Evolutionary conservation across 176 grass and related monocot genomes (phyloP), one percentile per base, ranked within the genome.

Genomic region (Miscanthus lutarioriparius): DNA sequence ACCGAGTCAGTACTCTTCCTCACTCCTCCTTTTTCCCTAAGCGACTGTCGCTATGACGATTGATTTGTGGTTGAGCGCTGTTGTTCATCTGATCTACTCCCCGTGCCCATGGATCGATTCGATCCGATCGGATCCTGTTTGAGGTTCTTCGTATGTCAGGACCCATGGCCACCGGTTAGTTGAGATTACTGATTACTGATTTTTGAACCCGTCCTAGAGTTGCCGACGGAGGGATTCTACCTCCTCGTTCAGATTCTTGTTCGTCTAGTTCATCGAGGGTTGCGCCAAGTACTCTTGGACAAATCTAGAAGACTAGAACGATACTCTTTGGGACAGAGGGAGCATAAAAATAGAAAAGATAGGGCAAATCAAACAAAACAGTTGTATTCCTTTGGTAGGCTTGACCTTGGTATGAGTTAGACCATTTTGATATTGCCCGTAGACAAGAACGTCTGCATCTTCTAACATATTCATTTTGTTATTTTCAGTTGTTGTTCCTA

Each of bases 321-420:
- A 23, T 59, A 59, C 20, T 23, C 54, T n/a, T 59, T 59, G 54
- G 22, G 22, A 23, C 54, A 59, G 20, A 59, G 20, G 54, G 22
- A 59, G 54, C 54, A 51, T 19, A 28, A 64, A 48, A 45, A 30
- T 14, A 27, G 70, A 79, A 30, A 79, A 66, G 56, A 82, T 58
- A 64, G 41, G 33, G 77, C 20, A 68, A 72, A 81, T 64, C 64
- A 72, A 86, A 78, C 17, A 81, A 28, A 82, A 86, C 4, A 10
- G n/a, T 35, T 86, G 72, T 45, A 54, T 59, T 82, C 43, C 73
- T 59, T 66, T 54, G 33, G 88, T 86, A 64, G 67, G 65, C 45
- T 86, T 22, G 10, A 77, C 41, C 22, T 65, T 49, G 17, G 26
- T 47, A 33, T n/a, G 14, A 67, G 44, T 74, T 38, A 73, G 30